phyloP scores from a whole-genome alignment of 805 yeast genomes.

The Ogataea trehalophila region DNA sequence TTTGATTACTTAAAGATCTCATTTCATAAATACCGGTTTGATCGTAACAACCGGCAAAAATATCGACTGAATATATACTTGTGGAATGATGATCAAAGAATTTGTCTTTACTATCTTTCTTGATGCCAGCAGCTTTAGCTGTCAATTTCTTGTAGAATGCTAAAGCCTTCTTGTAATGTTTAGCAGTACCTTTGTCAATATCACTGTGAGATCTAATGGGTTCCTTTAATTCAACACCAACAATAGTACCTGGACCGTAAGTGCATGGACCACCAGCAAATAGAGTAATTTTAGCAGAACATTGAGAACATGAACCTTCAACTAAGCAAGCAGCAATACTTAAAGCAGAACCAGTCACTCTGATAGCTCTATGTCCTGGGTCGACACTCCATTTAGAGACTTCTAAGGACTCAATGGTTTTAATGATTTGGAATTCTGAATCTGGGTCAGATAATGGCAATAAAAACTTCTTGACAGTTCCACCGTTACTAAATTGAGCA shows the following conservation, averaged over 20 bases:
- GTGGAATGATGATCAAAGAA: conserved; percentile 33
- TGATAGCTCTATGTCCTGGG: conserved; percentile 74
- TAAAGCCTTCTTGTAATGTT: conserved; percentile 80
- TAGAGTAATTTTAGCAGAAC: conserved; percentile 83
- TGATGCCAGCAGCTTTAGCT: conserved; percentile 55
- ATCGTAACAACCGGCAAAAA: conserved; percentile 93
- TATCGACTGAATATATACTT: conserved; percentile 78
- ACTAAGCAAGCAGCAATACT: conserved; percentile 77
- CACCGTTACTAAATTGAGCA: conserved; percentile 36
- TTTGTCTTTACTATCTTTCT: conserved; percentile 33
- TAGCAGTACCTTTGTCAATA: conserved; percentile 85
- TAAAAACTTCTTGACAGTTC: conserved; percentile 38
- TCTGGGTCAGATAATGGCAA: conserved; percentile 31
- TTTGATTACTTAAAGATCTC: conserved; percentile 77
- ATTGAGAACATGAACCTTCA: conserved; percentile 77
- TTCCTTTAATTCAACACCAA: conserved; percentile 85
- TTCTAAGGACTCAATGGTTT: conserved; percentile 69
- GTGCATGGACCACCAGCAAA: conserved; percentile 97
- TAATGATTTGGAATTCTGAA: conserved; percentile 80
- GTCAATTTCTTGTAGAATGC: conserved; percentile 76
- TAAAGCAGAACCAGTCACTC: conserved; percentile 92
- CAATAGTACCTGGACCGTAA: conserved; percentile 90
- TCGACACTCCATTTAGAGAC: conserved; percentile 71
- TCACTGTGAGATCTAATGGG: conserved; percentile 97
- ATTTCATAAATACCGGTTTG: conserved; percentile 94